Conservation (phyloP, 768 basidiomycete species). For the Mrakia gelida region DNA sequence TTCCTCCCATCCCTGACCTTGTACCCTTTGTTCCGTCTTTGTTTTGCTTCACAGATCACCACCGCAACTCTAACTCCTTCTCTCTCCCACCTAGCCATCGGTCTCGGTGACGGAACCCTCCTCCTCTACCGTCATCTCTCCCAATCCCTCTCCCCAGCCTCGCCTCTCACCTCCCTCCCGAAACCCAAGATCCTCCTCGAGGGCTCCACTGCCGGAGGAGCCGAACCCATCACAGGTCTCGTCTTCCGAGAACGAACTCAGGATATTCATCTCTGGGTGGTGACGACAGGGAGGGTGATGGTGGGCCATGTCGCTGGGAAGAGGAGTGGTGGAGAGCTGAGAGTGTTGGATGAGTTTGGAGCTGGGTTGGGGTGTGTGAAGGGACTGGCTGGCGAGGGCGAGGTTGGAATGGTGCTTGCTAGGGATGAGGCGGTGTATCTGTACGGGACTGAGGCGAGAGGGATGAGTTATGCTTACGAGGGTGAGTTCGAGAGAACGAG, state of each 20-base stretch:
- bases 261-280: conserved; percentile 21
- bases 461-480: conserved; percentile 85
- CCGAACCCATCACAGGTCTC: conserved; percentile 87
- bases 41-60: conserved; percentile 54
- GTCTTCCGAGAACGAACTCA: conserved; percentile 67
- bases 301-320: conserved; percentile 22
- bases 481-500: conserved; percentile 50
- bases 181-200: conserved; percentile 83
- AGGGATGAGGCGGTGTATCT: conserved; percentile 87
- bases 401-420: conserved; percentile 78
- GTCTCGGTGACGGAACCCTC: conserved; percentile 91
- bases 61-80: conserved; percentile 71
- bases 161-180: conserved; percentile 65
- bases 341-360: conserved; percentile 74
- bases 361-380: conserved; percentile 69
- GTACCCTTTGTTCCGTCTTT: not conserved
- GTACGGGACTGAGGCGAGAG: conserved; percentile 73
- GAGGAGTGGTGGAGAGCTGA: conserved; percentile 48
- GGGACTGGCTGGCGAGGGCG: conserved; percentile 1
- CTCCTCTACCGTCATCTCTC: conserved; percentile 85
- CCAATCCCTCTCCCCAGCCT: conserved; percentile 59
- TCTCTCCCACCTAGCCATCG: conserved; percentile 81
- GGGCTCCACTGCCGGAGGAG: conserved; percentile 46
- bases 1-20: conserved; percentile 17
- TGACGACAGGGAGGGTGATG: conserved; percentile 15